A percentile compares a stretch with the other conserved stretches of the same genome.
Conservation (phyloP, 1,284 basidiomycete species). For the Tremellales sp. region DNA sequence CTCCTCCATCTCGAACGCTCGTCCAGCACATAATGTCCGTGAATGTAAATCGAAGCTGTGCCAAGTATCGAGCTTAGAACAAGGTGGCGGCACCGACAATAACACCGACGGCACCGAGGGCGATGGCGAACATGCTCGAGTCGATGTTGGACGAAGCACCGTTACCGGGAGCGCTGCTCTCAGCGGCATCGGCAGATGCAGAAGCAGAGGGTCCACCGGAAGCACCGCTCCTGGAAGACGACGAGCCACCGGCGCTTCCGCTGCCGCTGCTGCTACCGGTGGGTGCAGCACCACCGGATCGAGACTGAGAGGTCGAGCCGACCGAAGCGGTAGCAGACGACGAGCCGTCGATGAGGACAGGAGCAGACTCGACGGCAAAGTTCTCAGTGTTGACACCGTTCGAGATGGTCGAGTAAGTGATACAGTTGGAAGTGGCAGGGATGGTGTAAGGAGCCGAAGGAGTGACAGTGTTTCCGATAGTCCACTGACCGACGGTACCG, state of each 20-base stretch:
- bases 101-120: conserved; percentile 1
- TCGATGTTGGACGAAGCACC: neutral
- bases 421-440: conserved; percentile 46
- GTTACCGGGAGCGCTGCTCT: neutral
- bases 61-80: neutral
- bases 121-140: neutral
- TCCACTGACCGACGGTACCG: conserved; percentile 21
- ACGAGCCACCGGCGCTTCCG: neutral
- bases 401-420: conserved; percentile 46
- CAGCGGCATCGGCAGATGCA: conserved; percentile 5
- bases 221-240: neutral
- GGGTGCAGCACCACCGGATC: neutral
- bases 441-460: conserved; percentile 22
- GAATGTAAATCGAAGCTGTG: neutral
- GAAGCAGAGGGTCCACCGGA: conserved; percentile 1
- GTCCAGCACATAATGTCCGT: neutral
- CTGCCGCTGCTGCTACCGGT: conserved; percentile 5
- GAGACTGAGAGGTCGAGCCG: neutral
- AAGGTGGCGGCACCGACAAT: neutral
- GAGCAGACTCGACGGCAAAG: conserved; percentile 27
- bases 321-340: conserved; percentile 14
- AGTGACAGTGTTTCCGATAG: conserved; percentile 40
- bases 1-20: neutral
- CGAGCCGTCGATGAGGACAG: conserved; percentile 22
- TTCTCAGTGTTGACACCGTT: conserved; percentile 6